Conservation (phyloP, 2,329 filamentous ascomycete species). For the Neurospora sp. region DNA sequence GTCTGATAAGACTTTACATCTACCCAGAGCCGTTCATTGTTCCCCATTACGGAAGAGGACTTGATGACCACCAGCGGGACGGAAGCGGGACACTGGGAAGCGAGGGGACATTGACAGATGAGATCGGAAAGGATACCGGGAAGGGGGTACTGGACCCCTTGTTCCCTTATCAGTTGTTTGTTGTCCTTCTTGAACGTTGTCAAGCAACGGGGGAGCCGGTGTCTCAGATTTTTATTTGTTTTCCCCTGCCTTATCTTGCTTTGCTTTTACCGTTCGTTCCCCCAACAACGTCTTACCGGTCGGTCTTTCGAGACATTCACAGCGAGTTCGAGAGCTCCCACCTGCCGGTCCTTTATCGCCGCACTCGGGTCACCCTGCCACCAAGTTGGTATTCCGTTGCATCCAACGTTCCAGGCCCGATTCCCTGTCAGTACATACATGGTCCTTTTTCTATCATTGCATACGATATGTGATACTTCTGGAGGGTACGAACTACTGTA, state of each 20-base stretch:
- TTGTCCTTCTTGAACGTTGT: background rate
- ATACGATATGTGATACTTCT: background rate
- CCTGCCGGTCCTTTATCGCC: background rate
- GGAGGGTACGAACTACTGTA: background rate
- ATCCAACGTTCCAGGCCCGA: background rate
- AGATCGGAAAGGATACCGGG: background rate
- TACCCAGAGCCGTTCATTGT: background rate
- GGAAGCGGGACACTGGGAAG: background rate
- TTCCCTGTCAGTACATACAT: background rate
- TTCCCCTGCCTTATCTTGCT: background rate
- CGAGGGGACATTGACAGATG: background rate
- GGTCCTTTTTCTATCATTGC: background rate
- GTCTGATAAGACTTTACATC: background rate
- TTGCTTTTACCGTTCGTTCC: background rate
- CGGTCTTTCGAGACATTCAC: background rate
- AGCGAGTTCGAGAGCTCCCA: background rate
- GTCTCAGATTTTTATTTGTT: background rate
- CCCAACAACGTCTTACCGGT: background rate
- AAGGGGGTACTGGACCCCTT: background rate
- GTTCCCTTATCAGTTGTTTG: background rate
- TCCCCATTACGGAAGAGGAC: background rate
- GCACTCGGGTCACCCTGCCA: background rate
- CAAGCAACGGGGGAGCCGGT: background rate
- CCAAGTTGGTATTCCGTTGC: background rate
- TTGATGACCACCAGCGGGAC: background rate